Conservation (phyloP, 306 rosid species). For the Myrica gale region DNA sequence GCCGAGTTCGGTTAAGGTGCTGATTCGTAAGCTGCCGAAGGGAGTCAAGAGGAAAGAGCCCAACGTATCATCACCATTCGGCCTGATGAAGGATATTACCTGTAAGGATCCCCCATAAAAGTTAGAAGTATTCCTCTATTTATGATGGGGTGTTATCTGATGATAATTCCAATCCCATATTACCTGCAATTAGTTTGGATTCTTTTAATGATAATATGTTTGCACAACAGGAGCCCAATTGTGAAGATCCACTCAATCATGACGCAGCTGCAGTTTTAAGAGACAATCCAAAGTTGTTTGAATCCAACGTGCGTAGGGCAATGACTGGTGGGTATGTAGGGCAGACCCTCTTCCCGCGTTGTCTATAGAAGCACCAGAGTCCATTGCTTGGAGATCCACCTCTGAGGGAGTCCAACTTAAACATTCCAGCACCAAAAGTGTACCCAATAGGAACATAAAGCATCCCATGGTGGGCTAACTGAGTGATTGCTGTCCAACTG, state of each 20-base stretch:
- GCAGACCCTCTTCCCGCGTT: constrained; percentile 40
- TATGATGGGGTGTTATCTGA: not conserved
- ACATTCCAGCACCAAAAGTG: constrained; percentile 69
- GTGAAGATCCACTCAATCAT: constrained; percentile 54
- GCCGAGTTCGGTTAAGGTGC: no score
- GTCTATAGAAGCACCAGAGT: no score
- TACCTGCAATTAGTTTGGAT: not conserved
- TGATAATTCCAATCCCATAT: not conserved
- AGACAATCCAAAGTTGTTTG: constrained; percentile 52
- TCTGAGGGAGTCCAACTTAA: constrained; percentile 54
- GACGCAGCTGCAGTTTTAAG: constrained; percentile 56
- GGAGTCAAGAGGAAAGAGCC: no score
- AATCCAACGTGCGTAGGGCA: constrained; percentile 56
- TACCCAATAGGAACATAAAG: constrained; percentile 41
- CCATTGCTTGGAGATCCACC: constrained; percentile 17
- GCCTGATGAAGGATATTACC: constrained; percentile 63
- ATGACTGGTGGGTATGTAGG: constrained; percentile 30
- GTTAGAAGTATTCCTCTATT: not conserved
- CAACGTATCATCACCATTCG: no score
- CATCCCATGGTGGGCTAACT: constrained; percentile 79
- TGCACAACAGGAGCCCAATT: constrained; percentile 28
- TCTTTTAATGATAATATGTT: not conserved
- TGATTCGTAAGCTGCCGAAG: no score
- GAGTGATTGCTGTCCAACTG: constrained; percentile 85
- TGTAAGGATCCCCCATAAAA: constrained; percentile 33